These are phyloP conservation scores for Neurospora pannonica DNA, from an alignment of 495 filamentous ascomycete genomes.

Conservation along the genomic window DNA sequence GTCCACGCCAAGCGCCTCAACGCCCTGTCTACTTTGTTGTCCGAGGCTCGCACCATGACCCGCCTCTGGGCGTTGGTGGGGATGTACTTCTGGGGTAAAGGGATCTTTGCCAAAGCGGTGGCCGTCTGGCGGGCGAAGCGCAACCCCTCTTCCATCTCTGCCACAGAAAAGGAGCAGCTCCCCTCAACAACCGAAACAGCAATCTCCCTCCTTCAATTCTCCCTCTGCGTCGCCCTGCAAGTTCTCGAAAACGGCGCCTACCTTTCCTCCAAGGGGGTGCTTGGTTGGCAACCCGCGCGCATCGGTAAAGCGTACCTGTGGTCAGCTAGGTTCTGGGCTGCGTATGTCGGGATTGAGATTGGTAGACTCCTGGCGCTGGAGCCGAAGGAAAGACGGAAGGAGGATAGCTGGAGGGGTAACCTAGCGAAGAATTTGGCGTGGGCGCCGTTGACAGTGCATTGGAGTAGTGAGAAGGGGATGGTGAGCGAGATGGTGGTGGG, in stretches of 20 bases:
- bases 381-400: conserved; percentile 31
- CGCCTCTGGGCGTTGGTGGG: conserved; percentile 71
- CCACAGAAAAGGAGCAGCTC: conserved; percentile 6
- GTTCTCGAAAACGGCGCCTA: conserved; percentile 76
- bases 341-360: conserved; percentile 68
- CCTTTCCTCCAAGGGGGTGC: conserved; percentile 58
- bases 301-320: conserved; percentile 54
- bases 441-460: conserved; percentile 62
- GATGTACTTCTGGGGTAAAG: conserved; percentile 64
- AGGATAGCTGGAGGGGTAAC: conserved; percentile 32
- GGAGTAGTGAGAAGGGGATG: conserved; percentile 63
- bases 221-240: conserved; percentile 60
- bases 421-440: conserved; percentile 42
- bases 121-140: neutral
- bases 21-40: conserved; percentile 43
- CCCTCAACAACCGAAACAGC: conserved; percentile 31
- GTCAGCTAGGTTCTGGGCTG: conserved; percentile 73
- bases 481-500: conserved; percentile 52
- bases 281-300: conserved; percentile 45
- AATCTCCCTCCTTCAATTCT: conserved; percentile 59
- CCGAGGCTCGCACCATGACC: conserved; percentile 60
- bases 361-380: conserved; percentile 46
- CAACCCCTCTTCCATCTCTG: neutral
- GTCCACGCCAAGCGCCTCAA: conserved; percentile 34
- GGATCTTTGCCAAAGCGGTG: conserved; percentile 32